Conservation (phyloP, 139 green algal species). For the Nannochloris sp. region DNA sequence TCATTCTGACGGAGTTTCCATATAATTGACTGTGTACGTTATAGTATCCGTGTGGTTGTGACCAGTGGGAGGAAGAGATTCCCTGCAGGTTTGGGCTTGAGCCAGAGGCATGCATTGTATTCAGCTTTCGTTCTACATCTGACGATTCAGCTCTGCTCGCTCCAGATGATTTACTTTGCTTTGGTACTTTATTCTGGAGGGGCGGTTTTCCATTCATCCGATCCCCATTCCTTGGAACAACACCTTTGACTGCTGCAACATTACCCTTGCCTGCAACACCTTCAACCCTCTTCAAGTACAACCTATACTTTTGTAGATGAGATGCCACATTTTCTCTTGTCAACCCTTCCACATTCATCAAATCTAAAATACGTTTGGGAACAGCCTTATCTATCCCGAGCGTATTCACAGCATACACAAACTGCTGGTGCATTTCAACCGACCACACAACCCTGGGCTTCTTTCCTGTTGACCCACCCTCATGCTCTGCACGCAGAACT, state of each 20-base stretch:
- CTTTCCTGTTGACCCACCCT: conserved; percentile 44
- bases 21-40: too few species aligned
- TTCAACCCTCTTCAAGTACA: conserved; percentile 82
- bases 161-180: not conserved
- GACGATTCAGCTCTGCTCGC: too few species aligned
- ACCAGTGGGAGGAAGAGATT: too few species aligned
- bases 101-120: too few species aligned
- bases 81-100: too few species aligned
- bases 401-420: conserved; percentile 88
- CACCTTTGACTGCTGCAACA: not conserved
- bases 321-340: conserved; percentile 93
- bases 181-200: not conserved
- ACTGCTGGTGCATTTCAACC: conserved; percentile 92
- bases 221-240: too few species aligned
- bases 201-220: not conserved
- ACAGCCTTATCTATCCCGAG: conserved; percentile 94
- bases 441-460: conserved; percentile 91
- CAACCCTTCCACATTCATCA: conserved; percentile 89
- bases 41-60: too few species aligned
- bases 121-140: too few species aligned
- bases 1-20: too few species aligned
- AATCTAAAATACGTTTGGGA: conserved; percentile 94
- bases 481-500: conserved; percentile 16
- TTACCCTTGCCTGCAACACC: conserved; percentile 1
- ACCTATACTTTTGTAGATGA: conserved; percentile 91